Evolutionary conservation across 1,284 basidiomycete species (phyloP).

Genomic region (Ustilago trichophora): DNA sequence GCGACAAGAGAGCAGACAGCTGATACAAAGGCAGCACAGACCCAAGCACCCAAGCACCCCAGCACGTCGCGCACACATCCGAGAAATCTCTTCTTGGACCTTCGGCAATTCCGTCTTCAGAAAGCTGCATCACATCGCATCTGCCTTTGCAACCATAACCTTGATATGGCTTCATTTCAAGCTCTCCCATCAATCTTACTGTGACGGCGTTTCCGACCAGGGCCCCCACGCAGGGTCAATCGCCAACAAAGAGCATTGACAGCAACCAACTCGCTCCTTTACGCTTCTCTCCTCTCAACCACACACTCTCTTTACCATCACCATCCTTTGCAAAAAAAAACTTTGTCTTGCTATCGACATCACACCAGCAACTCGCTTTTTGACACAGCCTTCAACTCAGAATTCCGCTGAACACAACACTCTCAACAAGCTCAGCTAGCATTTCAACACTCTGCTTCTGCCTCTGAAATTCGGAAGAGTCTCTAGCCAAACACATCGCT

Average conservation of each 20-base stretch:
- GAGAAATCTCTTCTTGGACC: not conserved
- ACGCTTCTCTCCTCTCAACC: not conserved
- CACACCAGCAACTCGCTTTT: not conserved
- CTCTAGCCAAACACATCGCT: too few relatives aligned
- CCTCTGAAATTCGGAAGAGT: too few relatives aligned
- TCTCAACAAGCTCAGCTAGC: too few relatives aligned
- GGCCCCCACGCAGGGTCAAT: not conserved
- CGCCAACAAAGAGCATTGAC: too few relatives aligned
- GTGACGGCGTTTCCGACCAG: constrained; percentile 2
- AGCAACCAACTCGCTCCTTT: not conserved
- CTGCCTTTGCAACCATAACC: not conserved
- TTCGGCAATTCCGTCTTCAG: not conserved
- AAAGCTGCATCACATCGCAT: not conserved
- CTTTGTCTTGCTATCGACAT: too few relatives aligned
- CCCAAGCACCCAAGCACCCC: not conserved
- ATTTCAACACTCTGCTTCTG: too few relatives aligned
- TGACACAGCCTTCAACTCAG: too few relatives aligned
- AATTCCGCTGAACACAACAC: too few relatives aligned
- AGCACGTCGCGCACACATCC: constrained; percentile 21
- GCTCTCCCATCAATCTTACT: not conserved
- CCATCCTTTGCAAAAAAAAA: constrained; percentile 3
- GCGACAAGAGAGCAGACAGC: too few relatives aligned
- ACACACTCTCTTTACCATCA: not conserved
- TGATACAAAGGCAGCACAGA: not conserved
- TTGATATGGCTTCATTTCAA: constrained; percentile 1